Conservation (phyloP, 2,329 filamentous ascomycete genomes). For the Calonectria hongkongensis region DNA sequence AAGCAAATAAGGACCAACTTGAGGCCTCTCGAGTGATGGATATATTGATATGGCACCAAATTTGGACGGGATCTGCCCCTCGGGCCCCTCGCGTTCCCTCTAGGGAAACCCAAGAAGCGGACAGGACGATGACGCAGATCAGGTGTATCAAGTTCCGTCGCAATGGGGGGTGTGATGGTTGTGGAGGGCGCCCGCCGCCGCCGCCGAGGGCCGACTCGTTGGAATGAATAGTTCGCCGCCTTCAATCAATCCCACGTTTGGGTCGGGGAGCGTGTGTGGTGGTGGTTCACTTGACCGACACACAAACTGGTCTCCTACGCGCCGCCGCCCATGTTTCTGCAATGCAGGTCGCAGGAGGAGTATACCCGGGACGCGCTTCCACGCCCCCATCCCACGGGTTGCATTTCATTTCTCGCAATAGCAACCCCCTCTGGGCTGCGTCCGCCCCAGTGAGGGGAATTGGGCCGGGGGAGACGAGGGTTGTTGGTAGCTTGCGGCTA, state of each 20-base stretch:
- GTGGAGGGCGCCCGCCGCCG: no score
- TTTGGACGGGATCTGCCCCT: slow-evolving; percentile 18
- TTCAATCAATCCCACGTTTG: slow-evolving; percentile 10
- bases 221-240: neutral
- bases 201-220: neutral
- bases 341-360: neutral
- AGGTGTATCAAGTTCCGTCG: slow-evolving; percentile 25
- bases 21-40: slow-evolving; percentile 24
- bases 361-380: neutral
- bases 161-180: neutral
- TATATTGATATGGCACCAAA: slow-evolving; percentile 24
- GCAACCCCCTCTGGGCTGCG: slow-evolving; percentile 15
- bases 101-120: neutral
- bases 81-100: slow-evolving; percentile 14
- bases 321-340: slow-evolving; percentile 12
- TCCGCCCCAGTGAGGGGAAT: slow-evolving; percentile 21
- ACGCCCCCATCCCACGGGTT: slow-evolving; percentile 6
- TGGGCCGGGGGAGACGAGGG: slow-evolving; percentile 20
- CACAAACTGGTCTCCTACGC: neutral
- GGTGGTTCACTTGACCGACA: slow-evolving; percentile 12
- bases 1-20: slow-evolving; percentile 1
- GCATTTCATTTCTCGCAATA: slow-evolving; percentile 24
- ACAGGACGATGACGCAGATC: slow-evolving; percentile 19
- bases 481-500: slow-evolving; percentile 14
- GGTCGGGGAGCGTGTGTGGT: neutral